Base-by-base conservation (phyloP, 805 yeast species). In the Yamadazyma takamatsuzukensis region DNA sequence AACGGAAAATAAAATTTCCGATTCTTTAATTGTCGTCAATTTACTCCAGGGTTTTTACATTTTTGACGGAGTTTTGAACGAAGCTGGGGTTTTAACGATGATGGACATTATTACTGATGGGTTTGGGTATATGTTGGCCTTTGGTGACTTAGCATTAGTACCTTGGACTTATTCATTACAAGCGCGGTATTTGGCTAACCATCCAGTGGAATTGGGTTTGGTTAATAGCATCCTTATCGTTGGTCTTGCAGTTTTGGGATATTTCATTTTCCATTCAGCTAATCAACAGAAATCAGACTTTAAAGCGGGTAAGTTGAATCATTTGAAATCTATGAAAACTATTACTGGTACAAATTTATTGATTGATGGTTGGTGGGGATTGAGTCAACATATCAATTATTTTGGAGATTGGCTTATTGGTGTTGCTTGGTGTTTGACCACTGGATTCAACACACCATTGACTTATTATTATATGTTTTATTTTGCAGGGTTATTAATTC, bases 101-200 rank as follows among this genome's bases (percentile, higher is more conserved):
- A 90, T 93, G 74, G 98, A 93, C 57, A 78, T 89, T 30, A 83
- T 94, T 5, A 85, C 96, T 8, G 98, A 93, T 61, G 98, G 98
- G 0, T 87, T 93, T 55, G 98, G 98, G 1, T 89, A 81, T 61
- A 93, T 93, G 98, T 68, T 93, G 33, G 78, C 88, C 3, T 89
- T 90, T 64, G 98, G 98, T 18, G 98, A 93, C 54, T 70, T 93
- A 48, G 79, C 93, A 2, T 73, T 93, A 67, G 87, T 93, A 15
- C 98, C 98, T 19, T 90, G 90, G 68, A 74, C 95, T 1, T 93
- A 93, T 56, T 73, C 88, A 7, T 56, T 93, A 38, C 98, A 93
- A 54, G 72, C 95, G 2, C 73, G 97, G 40, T 93, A 79, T 54
- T 70, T 79, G 27, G 50, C 54, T 4, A 51, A 56, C 18, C 75